These are phyloP conservation scores for Silene coronaria DNA, from an alignment of 179 eudicot genomes.

Conservation along the genomic window DNA sequence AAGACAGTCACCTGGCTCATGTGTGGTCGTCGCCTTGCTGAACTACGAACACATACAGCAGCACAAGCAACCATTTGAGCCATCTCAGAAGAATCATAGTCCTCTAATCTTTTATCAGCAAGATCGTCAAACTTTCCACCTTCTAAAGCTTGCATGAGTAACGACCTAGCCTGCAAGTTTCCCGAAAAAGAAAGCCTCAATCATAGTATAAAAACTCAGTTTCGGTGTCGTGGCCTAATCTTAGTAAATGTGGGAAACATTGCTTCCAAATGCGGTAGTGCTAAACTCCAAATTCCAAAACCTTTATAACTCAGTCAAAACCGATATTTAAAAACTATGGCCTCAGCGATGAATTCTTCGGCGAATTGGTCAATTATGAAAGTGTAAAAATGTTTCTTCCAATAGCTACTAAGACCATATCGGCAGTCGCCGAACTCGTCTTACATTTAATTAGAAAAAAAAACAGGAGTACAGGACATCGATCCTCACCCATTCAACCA, in stretches of 20 bases:
- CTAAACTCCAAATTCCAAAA: too few relatives aligned
- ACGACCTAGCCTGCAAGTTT: conserved; percentile 63
- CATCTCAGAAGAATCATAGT: conserved; percentile 54
- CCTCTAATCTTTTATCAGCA: conserved; percentile 57
- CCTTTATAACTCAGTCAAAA: too few relatives aligned
- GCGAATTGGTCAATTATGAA: neutral
- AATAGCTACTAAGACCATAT: neutral
- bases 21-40: conserved; percentile 63
- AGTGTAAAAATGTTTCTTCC: neutral
- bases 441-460: neutral
- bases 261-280: too few relatives aligned
- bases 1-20: conserved; percentile 58
- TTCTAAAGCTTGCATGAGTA: conserved; percentile 62
- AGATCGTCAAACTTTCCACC: conserved; percentile 42
- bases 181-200: neutral
- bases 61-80: conserved; percentile 77
- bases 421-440: neutral
- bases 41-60: conserved; percentile 64
- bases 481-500: conserved; percentile 79
- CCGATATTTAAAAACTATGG: too few relatives aligned
- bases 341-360: neutral
- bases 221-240: too few relatives aligned
- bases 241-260: too few relatives aligned
- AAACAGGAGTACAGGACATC: neutral
- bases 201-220: too few relatives aligned